Conservation (phyloP, 2,329 filamentous ascomycete species). For the Acrodontium crateriforme region DNA sequence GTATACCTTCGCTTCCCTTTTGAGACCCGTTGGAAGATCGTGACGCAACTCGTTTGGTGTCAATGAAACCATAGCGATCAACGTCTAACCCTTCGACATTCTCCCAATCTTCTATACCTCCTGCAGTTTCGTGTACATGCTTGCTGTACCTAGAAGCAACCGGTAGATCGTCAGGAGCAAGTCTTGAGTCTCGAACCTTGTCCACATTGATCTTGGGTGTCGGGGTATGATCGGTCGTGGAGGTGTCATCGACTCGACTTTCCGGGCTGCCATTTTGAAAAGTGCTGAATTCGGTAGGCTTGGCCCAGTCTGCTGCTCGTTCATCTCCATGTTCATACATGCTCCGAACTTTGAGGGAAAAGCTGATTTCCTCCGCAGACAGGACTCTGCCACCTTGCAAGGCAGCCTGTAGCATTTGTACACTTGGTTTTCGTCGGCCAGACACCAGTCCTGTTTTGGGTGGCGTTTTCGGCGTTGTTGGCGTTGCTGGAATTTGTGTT, state of each 20-base stretch:
- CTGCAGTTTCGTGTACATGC: slow-evolving; percentile 44
- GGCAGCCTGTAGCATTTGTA: slow-evolving; percentile 24
- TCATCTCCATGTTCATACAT: slow-evolving; percentile 52
- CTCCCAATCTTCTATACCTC: slow-evolving; percentile 52
- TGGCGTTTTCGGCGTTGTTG: no score
- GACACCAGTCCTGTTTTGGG: slow-evolving; percentile 11
- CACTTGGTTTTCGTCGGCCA: slow-evolving; percentile 21
- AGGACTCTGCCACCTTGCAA: slow-evolving; percentile 33
- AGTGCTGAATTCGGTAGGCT: neutral
- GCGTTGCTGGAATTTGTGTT: slow-evolving; percentile 1
- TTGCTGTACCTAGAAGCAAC: slow-evolving; percentile 15
- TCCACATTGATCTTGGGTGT: neutral
- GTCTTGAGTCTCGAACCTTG: neutral
- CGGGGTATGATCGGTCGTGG: slow-evolving; percentile 1
- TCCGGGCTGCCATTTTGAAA: neutral
- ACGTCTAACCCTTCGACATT: slow-evolving; percentile 45
- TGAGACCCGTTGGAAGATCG: slow-evolving; percentile 13
- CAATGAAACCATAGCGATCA: slow-evolving; percentile 53
- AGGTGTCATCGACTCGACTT: neutral
- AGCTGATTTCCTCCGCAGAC: slow-evolving; percentile 49
- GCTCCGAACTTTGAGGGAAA: slow-evolving; percentile 47
- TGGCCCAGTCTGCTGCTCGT: slow-evolving; percentile 32
- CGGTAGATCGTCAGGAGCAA: neutral
- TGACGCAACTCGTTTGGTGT: slow-evolving; percentile 27
- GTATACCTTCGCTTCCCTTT: slow-evolving; percentile 25